Base-by-base conservation (phyloP, 2,329 filamentous ascomycete genomes). In the Teratosphaeria epicoccoides region DNA sequence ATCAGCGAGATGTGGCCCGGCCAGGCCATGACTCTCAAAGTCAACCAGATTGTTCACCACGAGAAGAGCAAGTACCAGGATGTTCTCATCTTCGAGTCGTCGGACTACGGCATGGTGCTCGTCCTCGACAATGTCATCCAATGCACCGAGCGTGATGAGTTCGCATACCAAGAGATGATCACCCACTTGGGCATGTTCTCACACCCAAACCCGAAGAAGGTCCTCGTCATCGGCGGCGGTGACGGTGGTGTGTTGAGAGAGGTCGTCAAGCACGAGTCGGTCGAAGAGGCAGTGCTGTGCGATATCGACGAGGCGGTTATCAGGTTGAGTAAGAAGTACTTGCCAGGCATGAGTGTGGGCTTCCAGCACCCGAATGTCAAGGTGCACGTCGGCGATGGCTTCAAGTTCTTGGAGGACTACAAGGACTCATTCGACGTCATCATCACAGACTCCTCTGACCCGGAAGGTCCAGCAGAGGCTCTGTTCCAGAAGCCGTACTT, bases 11-110 rank as follows among this genome's bases (percentile, higher is more conserved):
- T 98, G 91, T 98, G 93, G 93, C 91, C 93, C 57, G 88, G 93
- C 71, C 93, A 97, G 78, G 93, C 93, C 71, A 97, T 97, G 91
- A 96, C 87, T 63, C 85, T 95, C 70, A 89, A 87, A 75, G 93
- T 98, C 74, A 91, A 98, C 73, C 88, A 96, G 79, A 84, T 98
- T 68, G 80, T 98, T 58, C 90, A 96, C 81, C 91, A 97, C 79
- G 93, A 98, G 79, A 97, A 96, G 83, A 93, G 87, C 79, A 79
- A 95, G 79, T 98, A 96, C 79, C 93, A 98, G 76, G 93, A 98
- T 69, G 91, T 98, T 60, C 84, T 98, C 66, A 88, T 97, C 78
- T 98, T 98, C 78, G 87, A 98, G 80, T 95, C 88, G 64, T 95
- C 85, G 77, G 83, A 97, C 80, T 87, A 97, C 73, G 93, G 93